Evolutionary conservation across 805 yeast species (phyloP).

Genomic region (Myxozyma kluyveri): DNA sequence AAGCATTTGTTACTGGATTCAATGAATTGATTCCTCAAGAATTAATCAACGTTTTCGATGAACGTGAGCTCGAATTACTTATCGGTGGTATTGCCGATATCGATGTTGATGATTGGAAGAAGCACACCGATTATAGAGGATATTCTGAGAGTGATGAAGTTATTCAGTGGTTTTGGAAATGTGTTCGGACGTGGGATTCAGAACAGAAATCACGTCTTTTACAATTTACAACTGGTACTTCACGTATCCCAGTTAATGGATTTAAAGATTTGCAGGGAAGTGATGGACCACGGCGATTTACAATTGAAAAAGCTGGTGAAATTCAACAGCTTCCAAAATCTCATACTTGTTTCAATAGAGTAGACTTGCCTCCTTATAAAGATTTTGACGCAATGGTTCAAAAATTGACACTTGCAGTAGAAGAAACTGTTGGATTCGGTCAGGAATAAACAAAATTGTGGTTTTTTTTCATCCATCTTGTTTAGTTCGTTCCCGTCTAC

Average conservation of each 20-base stretch:
- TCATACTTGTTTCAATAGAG: conserved; percentile 98
- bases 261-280: conserved; percentile 98
- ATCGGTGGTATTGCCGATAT: conserved; percentile 98
- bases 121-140: conserved; percentile 97
- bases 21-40: conserved; percentile 97
- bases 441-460: too few relatives aligned
- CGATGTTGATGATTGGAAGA: conserved; percentile 98
- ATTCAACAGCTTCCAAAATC: conserved; percentile 88
- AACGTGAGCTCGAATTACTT: conserved; percentile 90
- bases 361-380: conserved; percentile 91
- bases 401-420: conserved; percentile 93
- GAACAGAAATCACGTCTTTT: conserved; percentile 93
- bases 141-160: conserved; percentile 95
- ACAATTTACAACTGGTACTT: conserved; percentile 98
- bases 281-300: conserved; percentile 98
- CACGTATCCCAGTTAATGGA: conserved; percentile 98
- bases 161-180: conserved; percentile 98
- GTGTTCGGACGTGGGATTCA: conserved; percentile 89
- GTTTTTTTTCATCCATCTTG: too few relatives aligned
- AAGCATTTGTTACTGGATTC: conserved; percentile 95
- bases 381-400: conserved; percentile 81
- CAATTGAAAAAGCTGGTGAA: conserved; percentile 98
- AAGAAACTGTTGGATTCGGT: conserved; percentile 98
- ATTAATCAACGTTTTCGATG: conserved; percentile 92
- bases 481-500: too few relatives aligned